Base-by-base conservation (phyloP, 148 eudicot genomes). In the Rhododendron griersonianum region DNA sequence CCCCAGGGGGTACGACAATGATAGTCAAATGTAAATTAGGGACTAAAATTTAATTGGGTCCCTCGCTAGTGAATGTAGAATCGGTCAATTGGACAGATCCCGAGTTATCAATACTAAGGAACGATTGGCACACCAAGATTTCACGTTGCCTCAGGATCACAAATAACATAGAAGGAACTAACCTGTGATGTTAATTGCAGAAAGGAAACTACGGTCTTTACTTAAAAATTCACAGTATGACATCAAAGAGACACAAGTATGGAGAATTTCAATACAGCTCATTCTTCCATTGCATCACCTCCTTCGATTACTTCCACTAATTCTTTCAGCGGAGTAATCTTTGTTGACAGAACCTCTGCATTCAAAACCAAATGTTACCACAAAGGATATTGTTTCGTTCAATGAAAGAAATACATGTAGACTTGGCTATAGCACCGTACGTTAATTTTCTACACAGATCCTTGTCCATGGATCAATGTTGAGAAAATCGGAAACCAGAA, bases 281-380 rank as follows among this genome's bases (percentile, higher is more conserved):
- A 91, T 81, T 96, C 98, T 90, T 96, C 99, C 96, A 96, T 96
- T 23, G 95, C 98, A 73, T 95, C 99, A 61, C 96, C 96, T 37
- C 92, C 94, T 86, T 90, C 94, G 28, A 88, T 83, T 30, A 89
- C 95, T 85, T 89, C 90, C 80, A 90, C 93, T 73, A 85, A 55
- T 85, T 89, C 89, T 84, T 83, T 90, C 81, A 95, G 79, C 8
- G 92, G 94, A 2, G 90, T 94, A 59, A 95, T 88, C 91, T 93
- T 96, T 7, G 95, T 95, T 63, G 89, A 51, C 81, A 96, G 87
- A 37, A 94, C 95, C 92, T 96, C 99, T 96, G 93, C 73, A 91
- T 84, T 50, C 78, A 87, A 84, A 85, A 79, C 23, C 76, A 83
- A 57, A 55, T 83, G 69, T 30, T 18, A 83, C 3, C 61, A 28